Evolutionary conservation across 2,329 filamentous ascomycete genomes (phyloP), one percentile per base, ranked within the genome.

Genomic region (Phialemonium atrogriseum): DNA sequence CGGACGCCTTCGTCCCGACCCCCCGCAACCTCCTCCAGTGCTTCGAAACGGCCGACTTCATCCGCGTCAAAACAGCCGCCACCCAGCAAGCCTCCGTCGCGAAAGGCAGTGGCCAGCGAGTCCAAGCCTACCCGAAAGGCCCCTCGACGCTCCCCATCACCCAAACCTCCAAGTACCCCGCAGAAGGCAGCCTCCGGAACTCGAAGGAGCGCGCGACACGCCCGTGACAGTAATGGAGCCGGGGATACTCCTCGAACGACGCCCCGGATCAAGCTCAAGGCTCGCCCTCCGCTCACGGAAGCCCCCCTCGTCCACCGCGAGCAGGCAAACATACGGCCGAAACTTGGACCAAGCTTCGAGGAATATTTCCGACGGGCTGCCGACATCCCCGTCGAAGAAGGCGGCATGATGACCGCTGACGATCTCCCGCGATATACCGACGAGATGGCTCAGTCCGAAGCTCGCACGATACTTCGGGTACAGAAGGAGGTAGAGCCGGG

Each of bases 401-500:
- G 75, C 19, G 77, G 77, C 5, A 56, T 73, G n/a, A 54, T 64
- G 16, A 50, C 60, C 4, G 55, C 63, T 2, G 73, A 80, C 34
- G 71, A 79, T 58, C 70, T 66, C 0, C 63, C 66, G 1, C 52
- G 55, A 11, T 73, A 72, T 42, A 80, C 77, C 1, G 64, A 76
- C 9, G 74, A 80, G 32, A 67, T 73, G 48, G 78, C 80, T 2
- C 52, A 60, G 26, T 68, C 70, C 32, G 87, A 95, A 55, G 87
- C 85, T 2, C 59, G 60, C 11, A 59, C 77, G n/a, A 73, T 91
- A 12, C 43, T 76, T 35, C 73, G 75, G 19, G 76, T 94, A 17
- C 75, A 87, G 42, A 62, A 77, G 28, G 88, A 86, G 41, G 76
- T 77, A 4, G 68, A 84, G 46, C 73, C 78, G 5, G 88, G 87